Evolutionary conservation across 768 basidiomycete species (phyloP).

Genomic region (Auricularia sp.): DNA sequence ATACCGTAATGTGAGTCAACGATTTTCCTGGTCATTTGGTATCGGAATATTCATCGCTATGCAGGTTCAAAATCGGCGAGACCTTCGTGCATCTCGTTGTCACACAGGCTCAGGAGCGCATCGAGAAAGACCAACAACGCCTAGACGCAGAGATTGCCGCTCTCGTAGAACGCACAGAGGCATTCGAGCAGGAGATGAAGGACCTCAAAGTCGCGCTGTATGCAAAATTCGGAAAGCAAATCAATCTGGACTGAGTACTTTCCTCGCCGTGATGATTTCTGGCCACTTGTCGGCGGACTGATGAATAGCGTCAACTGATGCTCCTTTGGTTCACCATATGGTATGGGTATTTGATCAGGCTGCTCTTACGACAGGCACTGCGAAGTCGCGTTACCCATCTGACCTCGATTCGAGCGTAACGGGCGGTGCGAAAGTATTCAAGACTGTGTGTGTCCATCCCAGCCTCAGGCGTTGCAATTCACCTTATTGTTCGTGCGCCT

Average conservation of each 20-base stretch:
- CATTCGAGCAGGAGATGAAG: constrained; percentile 69
- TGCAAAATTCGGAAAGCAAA: constrained; percentile 86
- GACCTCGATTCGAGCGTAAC: no score
- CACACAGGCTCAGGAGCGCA: constrained; percentile 52
- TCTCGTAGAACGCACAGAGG: constrained; percentile 42
- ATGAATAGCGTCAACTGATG: no score
- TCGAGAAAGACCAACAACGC: constrained; percentile 57
- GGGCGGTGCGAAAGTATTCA: no score
- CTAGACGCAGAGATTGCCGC: constrained; percentile 46
- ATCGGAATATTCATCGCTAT: neutral
- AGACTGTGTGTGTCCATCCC: no score
- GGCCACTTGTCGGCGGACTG: no score
- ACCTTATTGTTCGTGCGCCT: no score
- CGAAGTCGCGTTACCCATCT: no score
- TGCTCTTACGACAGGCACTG: no score
- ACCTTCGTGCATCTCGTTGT: constrained; percentile 75
- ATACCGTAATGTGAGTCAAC: constrained; percentile 55
- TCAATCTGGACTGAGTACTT: constrained; percentile 75
- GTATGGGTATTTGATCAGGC: no score
- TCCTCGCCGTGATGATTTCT: neutral
- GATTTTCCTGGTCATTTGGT: neutral
- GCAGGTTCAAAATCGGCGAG: constrained; percentile 83
- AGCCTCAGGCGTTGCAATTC: no score
- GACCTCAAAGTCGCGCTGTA: constrained; percentile 70
- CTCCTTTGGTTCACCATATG: no score